Evolutionary conservation across 768 basidiomycete species (phyloP).

Genomic region (Glaciozyma antarctica): DNA sequence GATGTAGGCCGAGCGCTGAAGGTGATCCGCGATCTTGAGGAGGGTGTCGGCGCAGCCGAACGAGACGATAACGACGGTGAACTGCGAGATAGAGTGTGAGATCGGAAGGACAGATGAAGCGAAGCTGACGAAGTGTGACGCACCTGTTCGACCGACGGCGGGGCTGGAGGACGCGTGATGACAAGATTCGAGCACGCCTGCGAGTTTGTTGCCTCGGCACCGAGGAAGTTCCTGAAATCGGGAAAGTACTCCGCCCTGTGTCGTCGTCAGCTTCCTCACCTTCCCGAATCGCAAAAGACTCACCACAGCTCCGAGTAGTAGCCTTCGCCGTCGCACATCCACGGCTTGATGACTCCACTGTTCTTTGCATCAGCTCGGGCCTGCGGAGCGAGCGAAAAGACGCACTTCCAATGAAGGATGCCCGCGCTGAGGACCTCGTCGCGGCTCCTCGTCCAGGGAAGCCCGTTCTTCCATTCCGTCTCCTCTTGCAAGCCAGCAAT

Average conservation of each 20-base stretch:
- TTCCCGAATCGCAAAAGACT: background rate
- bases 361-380: too few species aligned
- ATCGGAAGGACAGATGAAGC: background rate
- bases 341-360: too few species aligned
- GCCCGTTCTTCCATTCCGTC: background rate
- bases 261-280: background rate
- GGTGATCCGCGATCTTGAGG: constrained; percentile 4
- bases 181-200: too few species aligned
- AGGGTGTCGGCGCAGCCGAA: background rate
- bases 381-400: too few species aligned
- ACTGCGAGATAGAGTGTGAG: background rate
- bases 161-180: too few species aligned
- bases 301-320: constrained; percentile 10
- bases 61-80: constrained; percentile 11
- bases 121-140: too few species aligned
- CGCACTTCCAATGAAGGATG: background rate
- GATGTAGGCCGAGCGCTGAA: background rate
- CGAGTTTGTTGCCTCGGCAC: background rate
- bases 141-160: constrained; percentile 2
- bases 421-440: too few species aligned
- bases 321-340: background rate
- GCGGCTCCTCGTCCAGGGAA: background rate
- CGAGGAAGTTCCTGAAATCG: background rate
- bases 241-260: background rate
- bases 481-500: background rate